Conservation (phyloP, 371 early-diverging fungal species). For the Mucor racemosus region DNA sequence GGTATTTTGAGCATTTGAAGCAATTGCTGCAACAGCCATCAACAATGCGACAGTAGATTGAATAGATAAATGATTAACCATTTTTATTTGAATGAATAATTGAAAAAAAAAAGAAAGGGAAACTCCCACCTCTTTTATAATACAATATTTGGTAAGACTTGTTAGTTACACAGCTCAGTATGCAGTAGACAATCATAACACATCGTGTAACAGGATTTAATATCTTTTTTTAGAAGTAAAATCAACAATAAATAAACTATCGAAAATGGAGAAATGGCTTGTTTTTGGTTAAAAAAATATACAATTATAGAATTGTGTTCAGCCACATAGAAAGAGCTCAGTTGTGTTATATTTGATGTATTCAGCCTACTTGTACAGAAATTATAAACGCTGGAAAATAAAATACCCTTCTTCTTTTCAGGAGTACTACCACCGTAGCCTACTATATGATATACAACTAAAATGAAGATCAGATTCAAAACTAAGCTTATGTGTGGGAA, state of each 20-base stretch:
- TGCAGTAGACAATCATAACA: not conserved
- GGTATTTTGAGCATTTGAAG: conserved; percentile 18
- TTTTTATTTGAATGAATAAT: not conserved
- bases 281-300: conserved; percentile 4
- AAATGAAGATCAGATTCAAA: not conserved
- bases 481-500: not conserved
- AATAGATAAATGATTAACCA: conserved; percentile 13
- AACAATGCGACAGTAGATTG: conserved; percentile 12
- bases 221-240: not conserved
- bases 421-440: not conserved
- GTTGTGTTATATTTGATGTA: not conserved
- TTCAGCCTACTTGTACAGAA: not conserved
- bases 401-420: not conserved
- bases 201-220: conserved; percentile 1
- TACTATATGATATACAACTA: too few relatives aligned
- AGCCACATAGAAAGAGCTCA: not conserved
- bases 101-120: too few relatives aligned
- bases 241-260: not conserved
- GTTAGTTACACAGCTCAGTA: not conserved
- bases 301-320: not conserved
- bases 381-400: not conserved
- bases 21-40: not conserved
- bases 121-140: not conserved
- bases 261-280: conserved; percentile 17
- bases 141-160: conserved; percentile 3